phyloP scores from a whole-genome alignment of 2,329 filamentous ascomycete species.

The Ambrosiella cleistominuta region DNA sequence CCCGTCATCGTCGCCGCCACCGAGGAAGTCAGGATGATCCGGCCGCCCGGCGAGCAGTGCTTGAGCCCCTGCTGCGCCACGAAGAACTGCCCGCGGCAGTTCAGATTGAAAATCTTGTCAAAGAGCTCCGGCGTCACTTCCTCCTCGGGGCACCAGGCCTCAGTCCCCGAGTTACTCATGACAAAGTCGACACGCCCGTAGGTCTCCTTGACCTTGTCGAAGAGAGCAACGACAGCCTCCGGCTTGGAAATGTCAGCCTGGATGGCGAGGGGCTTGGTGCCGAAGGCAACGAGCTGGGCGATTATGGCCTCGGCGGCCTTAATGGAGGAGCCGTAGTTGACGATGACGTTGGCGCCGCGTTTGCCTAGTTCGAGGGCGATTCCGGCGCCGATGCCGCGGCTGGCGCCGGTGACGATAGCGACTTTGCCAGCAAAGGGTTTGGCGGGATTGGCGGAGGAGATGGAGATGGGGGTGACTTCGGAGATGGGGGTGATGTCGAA shows the following conservation, averaged over 20 bases:
- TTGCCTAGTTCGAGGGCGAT: slow-evolving; percentile 50
- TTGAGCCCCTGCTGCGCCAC: slow-evolving; percentile 60
- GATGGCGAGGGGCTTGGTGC: slow-evolving; percentile 38
- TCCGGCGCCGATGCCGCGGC: slow-evolving; percentile 48
- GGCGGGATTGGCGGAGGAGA: slow-evolving; percentile 16
- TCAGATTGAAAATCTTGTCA: slow-evolving; percentile 55
- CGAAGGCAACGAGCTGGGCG: slow-evolving; percentile 34
- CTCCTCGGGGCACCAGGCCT: slow-evolving; percentile 52
- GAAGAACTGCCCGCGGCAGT: slow-evolving; percentile 58
- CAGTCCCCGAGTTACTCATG: slow-evolving; percentile 55
- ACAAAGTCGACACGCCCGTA: slow-evolving; percentile 57
- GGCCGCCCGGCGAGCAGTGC: slow-evolving; percentile 49
- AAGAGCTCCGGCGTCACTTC: slow-evolving; percentile 54
- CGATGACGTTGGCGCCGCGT: slow-evolving; percentile 44
- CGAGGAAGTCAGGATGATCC: slow-evolving; percentile 55
- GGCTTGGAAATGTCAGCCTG: slow-evolving; percentile 49
- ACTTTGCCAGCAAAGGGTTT: slow-evolving; percentile 32
- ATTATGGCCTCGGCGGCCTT: slow-evolving; percentile 40
- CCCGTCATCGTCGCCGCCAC: slow-evolving; percentile 50
- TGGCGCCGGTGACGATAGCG: slow-evolving; percentile 45
- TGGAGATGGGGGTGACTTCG: slow-evolving; percentile 12
- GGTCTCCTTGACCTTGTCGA: slow-evolving; percentile 44
- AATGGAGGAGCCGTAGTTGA: slow-evolving; percentile 47
- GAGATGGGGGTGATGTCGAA: slow-evolving; percentile 11
- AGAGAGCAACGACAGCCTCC: slow-evolving; percentile 41